Percentiles rank a stretch among this genome's conserved stretches.
phyloP scores from a whole-genome alignment of 2,329 filamentous ascomycete species.

The Fusarium marasasianum region DNA sequence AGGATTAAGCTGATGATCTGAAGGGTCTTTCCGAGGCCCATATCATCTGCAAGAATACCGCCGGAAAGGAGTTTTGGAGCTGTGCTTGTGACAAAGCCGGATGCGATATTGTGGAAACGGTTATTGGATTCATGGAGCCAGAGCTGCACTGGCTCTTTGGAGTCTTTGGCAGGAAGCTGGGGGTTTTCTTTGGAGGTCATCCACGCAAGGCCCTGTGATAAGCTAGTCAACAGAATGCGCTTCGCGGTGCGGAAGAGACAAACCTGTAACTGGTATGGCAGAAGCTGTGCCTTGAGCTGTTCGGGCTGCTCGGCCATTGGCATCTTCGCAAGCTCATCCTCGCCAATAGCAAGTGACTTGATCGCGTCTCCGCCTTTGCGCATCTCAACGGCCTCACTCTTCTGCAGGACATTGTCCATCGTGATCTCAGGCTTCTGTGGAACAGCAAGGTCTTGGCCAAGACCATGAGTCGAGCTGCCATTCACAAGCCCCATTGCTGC shows the following conservation, averaged over 20 bases:
- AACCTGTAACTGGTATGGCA: constrained; percentile 80
- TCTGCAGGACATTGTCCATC: constrained; percentile 71
- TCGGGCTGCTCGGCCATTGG: constrained; percentile 76
- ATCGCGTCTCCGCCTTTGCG: constrained; percentile 71
- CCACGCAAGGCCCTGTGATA: constrained; percentile 77
- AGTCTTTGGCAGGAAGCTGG: constrained; percentile 65
- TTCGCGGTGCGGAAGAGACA: constrained; percentile 1
- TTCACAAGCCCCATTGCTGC: constrained; percentile 53
- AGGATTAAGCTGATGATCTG: constrained; percentile 85
- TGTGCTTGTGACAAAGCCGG: constrained; percentile 66
- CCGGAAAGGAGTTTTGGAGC: constrained; percentile 76
- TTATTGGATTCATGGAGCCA: constrained; percentile 70
- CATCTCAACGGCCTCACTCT: constrained; percentile 74
- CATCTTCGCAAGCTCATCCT: constrained; percentile 75
- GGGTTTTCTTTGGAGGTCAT: constrained; percentile 81
- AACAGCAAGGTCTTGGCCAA: constrained; percentile 39
- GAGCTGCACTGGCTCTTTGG: constrained; percentile 73
- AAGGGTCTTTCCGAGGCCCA: constrained; percentile 91
- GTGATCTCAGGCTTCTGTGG: constrained; percentile 53
- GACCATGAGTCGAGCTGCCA: constrained; percentile 51
- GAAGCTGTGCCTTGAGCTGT: constrained; percentile 70
- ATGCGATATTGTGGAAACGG: constrained; percentile 69
- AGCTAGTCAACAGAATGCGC: constrained; percentile 38
- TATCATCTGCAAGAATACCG: constrained; percentile 87
- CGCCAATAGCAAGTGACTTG: constrained; percentile 76